phyloP scores from a whole-genome alignment of 2,329 filamentous ascomycete genomes.

The Fusarium sp. region DNA sequence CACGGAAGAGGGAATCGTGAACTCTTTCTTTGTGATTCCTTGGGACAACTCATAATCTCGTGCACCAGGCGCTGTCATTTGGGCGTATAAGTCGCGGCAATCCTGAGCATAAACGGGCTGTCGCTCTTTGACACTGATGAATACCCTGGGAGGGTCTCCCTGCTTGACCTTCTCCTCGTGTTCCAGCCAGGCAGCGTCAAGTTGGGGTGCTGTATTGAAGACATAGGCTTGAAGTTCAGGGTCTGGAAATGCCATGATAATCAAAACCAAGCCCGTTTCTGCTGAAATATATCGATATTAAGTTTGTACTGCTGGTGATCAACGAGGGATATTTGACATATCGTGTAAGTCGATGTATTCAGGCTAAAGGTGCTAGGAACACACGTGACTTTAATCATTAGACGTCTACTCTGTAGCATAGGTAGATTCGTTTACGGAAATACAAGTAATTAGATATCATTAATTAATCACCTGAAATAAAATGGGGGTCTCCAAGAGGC shows the following conservation, averaged over 20 bases:
- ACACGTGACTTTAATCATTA: slow-evolving; percentile 16
- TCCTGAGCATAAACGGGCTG: slow-evolving; percentile 55
- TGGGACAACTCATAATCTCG: slow-evolving; percentile 52
- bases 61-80: slow-evolving; percentile 50
- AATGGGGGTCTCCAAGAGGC: neutral
- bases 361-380: slow-evolving; percentile 16
- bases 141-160: slow-evolving; percentile 31
- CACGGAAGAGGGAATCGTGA: slow-evolving; percentile 48
- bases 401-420: neutral
- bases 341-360: neutral
- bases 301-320: neutral
- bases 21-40: slow-evolving; percentile 45
- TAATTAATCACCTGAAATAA: neutral
- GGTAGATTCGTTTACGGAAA: neutral
- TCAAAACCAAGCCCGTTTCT: no score
- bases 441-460: neutral
- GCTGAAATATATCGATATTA: neutral
- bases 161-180: slow-evolving; percentile 48
- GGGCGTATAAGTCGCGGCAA: slow-evolving; percentile 52
- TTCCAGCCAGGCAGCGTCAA: slow-evolving; percentile 55
- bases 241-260: slow-evolving; percentile 30
- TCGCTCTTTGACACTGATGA: slow-evolving; percentile 44
- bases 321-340: neutral
- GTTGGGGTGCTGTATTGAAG: slow-evolving; percentile 50
- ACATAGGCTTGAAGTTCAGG: slow-evolving; percentile 39